Evolutionary conservation across 73 alveolate genomes (phyloP).

Genomic region (Paramecium caudatum): DNA sequence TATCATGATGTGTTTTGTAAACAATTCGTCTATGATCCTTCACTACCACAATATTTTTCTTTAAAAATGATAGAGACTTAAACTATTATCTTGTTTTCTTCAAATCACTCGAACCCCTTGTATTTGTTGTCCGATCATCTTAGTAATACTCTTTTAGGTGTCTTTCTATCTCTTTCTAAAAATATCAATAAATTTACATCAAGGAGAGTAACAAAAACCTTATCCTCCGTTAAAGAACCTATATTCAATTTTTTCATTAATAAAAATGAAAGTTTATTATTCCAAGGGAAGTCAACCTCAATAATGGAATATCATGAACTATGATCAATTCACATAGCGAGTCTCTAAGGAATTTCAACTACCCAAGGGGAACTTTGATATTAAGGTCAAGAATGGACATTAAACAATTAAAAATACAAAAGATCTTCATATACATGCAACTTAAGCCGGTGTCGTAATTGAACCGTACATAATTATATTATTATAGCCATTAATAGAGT

Average conservation of each 20-base stretch:
- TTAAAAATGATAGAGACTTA: background rate
- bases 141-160: background rate
- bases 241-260: background rate
- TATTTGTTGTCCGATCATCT: background rate
- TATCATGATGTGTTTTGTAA: background rate
- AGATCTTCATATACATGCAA: background rate
- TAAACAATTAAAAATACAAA: background rate
- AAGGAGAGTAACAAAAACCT: background rate
- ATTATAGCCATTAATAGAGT: conserved; percentile 1
- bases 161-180: conserved; percentile 1
- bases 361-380: background rate
- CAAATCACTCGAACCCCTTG: background rate
- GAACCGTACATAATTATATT: background rate
- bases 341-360: background rate
- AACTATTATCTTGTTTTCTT: background rate
- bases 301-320: background rate
- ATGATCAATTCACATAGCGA: background rate
- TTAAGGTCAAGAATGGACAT: background rate
- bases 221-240: background rate
- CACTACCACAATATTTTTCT: background rate
- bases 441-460: conserved; percentile 8
- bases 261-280: conserved; percentile 18
- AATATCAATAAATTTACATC: background rate
- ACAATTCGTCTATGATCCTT: conserved; percentile 17
- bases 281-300: background rate